Conservation (phyloP, 192 early-diverging fungal genomes). For the Backusella psychrophila region DNA sequence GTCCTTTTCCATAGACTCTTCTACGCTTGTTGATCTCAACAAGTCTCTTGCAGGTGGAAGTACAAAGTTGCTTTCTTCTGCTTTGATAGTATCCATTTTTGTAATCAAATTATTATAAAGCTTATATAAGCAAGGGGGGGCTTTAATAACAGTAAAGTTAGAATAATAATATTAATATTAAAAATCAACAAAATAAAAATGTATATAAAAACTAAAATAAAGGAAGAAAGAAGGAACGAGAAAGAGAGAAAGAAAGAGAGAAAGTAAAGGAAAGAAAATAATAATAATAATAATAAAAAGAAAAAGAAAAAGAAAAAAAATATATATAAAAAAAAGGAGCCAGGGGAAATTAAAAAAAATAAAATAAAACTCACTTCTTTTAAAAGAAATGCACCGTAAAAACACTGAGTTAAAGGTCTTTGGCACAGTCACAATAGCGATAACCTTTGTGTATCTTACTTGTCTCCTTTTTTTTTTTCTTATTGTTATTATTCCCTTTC, state of each 20-base stretch:
- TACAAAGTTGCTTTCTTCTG: conserved; percentile 2
- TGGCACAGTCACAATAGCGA: too few species aligned
- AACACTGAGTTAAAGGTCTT: too few species aligned
- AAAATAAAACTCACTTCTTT: too few species aligned
- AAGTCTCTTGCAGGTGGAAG: conserved; percentile 18
- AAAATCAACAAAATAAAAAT: not conserved
- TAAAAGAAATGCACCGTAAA: too few species aligned
- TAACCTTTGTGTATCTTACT: too few species aligned
- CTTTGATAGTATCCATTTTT: conserved; percentile 9
- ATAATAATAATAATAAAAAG: not conserved
- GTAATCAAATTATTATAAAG: not conserved
- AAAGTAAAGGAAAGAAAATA: not conserved
- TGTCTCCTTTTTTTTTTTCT: too few species aligned
- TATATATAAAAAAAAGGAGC: not conserved
- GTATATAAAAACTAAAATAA: conserved; percentile 3
- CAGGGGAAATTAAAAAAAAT: not conserved
- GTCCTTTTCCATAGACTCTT: not conserved
- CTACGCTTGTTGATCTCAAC: not conserved
- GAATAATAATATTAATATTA: not conserved
- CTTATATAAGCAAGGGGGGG: not conserved
- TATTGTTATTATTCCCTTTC: too few species aligned
- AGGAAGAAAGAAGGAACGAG: conserved; percentile 10
- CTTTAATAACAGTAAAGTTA: not conserved
- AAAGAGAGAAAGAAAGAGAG: not conserved
- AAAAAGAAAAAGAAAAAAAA: not conserved